phyloP scores from a whole-genome alignment of 495 filamentous ascomycete species.

The Aspergillus haitiensis region DNA sequence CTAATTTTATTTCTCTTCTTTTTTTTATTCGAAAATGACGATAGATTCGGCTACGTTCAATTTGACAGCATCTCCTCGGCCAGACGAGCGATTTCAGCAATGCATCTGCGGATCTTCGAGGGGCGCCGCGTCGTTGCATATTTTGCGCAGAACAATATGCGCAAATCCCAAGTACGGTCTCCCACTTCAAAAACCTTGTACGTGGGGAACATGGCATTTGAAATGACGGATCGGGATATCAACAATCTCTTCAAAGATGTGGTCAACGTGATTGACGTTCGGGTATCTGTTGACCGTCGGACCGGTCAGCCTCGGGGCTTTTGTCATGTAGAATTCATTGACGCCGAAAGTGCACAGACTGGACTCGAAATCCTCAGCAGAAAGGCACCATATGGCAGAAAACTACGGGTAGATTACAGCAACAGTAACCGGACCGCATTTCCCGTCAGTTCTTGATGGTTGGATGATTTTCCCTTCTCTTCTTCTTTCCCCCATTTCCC shows the following conservation, averaged over 20 bases:
- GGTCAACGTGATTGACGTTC: slow-evolving; percentile 72
- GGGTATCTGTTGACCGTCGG: slow-evolving; percentile 84
- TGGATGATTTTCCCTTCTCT: too few relatives aligned
- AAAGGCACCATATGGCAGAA: slow-evolving; percentile 63
- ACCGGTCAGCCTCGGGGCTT: slow-evolving; percentile 89
- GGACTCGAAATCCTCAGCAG: slow-evolving; percentile 58
- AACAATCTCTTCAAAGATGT: slow-evolving; percentile 76
- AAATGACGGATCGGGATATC: slow-evolving; percentile 84
- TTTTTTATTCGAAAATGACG: not conserved
- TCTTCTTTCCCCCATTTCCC: not conserved
- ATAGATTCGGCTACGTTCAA: slow-evolving; percentile 77
- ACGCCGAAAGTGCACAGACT: slow-evolving; percentile 58
- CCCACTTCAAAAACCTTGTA: slow-evolving; percentile 68
- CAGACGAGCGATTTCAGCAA: slow-evolving; percentile 58
- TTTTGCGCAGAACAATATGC: slow-evolving; percentile 43
- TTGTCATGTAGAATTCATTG: slow-evolving; percentile 81
- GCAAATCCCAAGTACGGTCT: slow-evolving; percentile 2
- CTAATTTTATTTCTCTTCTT: not conserved
- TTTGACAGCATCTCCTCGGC: slow-evolving; percentile 61
- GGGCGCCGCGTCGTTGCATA: slow-evolving; percentile 73
- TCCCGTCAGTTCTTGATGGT: slow-evolving; percentile 5
- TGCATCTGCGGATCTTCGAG: slow-evolving; percentile 71
- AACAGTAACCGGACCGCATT: slow-evolving; percentile 18
- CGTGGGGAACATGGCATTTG: slow-evolving; percentile 87
- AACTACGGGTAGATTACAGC: slow-evolving; percentile 65